Evolutionary conservation across 2,329 filamentous ascomycete species (phyloP).

Genomic region (Botrytis byssoidea): DNA sequence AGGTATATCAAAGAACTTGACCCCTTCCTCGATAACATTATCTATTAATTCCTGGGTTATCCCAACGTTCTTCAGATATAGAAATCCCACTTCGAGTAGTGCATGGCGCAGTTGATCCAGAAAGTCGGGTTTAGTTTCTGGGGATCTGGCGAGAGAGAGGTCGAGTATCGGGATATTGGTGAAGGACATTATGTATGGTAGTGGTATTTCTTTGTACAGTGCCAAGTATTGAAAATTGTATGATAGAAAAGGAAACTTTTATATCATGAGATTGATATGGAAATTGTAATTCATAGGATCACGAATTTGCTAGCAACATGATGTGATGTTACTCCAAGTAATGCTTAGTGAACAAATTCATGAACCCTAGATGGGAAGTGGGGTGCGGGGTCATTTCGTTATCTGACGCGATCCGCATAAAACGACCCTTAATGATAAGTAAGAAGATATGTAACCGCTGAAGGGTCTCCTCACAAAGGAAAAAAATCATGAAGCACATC

Average conservation of each 20-base stretch:
- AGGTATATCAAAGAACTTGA: conserved; percentile 74
- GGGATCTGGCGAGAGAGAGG: conserved; percentile 62
- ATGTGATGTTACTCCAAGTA: conserved; percentile 8
- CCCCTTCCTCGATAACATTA: conserved; percentile 65
- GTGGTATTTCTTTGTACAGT: neutral
- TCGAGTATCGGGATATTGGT: conserved; percentile 75
- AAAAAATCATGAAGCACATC: neutral
- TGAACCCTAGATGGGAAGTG: neutral
- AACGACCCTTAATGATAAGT: neutral
- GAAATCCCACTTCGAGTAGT: conserved; percentile 81
- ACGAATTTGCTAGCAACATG: neutral
- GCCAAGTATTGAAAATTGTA: neutral
- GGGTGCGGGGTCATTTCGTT: conserved; percentile 18
- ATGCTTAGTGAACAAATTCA: conserved; percentile 1
- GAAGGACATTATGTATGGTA: conserved; percentile 49
- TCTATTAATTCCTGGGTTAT: conserved; percentile 64
- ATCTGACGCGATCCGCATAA: conserved; percentile 4
- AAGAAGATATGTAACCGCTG: neutral
- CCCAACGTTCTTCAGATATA: conserved; percentile 80
- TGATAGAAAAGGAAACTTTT: neutral
- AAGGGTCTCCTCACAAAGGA: conserved; percentile 6
- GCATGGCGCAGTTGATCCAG: conserved; percentile 69
- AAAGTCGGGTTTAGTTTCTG: conserved; percentile 68
- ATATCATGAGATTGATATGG: neutral
- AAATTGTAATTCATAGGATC: neutral